Evolutionary conservation across 331 rosid species (phyloP), one percentile per base, ranked within the genome.

Genomic region (Saraca asoca): DNA sequence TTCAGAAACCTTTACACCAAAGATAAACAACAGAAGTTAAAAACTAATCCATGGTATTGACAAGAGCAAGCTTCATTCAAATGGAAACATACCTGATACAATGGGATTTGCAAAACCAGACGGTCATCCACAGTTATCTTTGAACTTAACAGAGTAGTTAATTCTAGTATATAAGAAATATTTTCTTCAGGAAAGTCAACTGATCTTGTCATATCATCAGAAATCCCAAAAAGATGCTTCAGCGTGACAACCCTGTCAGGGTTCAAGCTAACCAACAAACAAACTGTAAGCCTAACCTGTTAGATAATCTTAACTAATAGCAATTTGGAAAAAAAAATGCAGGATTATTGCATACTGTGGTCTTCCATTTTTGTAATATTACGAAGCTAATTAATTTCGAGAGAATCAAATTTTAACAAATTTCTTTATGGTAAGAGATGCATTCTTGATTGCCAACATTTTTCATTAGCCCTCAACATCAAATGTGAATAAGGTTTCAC

Each of bases 141-240:
- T 72, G 95, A 80, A 76, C 75, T 76, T 74, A 94, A 80, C 31
- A 83, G 44, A 69, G 83, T 62, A 73, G 76, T 60, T 55, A 85
- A 79, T 58, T 90, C 86, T 8, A 64, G 74, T 66, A 86, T 81
- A 79, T 68, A 82, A 65, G 77, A 79, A 39, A 82, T 71, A 72
- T 79, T 87, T 57, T 85, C 97, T 74, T 83, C 90, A 68, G 96
- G 62, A 80, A 74, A 85, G 66, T 73, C 79, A 56, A 67, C 80
- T 73, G 79, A 68, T 60, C 71, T 83, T 43, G 59, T 64, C 65
- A 38, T 76, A 64, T 79, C 89, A 68, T 88, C 91, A 51, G 86
- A 69, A 67, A 88, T 62, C 72, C 97, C 99, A 80, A 85, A 94
- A 77, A 94, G 90, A 80, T 75, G 75, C 72, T 83, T 94, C 85